Percentiles rank a stretch among this genome's conserved stretches.
phyloP scores from a whole-genome alignment of 78 protist species.

The Mastigamoeba balamuthi region DNA sequence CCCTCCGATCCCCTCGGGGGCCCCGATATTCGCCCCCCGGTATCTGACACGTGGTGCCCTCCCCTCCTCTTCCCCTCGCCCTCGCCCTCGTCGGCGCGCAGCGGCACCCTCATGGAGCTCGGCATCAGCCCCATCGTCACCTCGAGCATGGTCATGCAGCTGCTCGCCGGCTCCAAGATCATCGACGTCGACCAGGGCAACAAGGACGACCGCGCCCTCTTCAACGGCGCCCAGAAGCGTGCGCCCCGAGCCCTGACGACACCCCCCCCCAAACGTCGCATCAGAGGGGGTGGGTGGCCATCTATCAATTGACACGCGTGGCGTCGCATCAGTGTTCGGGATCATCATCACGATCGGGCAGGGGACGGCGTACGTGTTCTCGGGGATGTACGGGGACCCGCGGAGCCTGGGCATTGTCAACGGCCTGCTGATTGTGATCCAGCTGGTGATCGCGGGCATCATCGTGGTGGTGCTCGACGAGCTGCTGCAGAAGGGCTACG shows the following conservation, averaged over 20 bases:
- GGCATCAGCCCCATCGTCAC: slow-evolving; percentile 98
- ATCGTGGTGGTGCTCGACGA: slow-evolving; percentile 95
- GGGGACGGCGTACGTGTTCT: slow-evolving; percentile 89
- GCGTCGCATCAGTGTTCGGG: slow-evolving; percentile 67
- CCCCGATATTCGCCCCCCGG: too few species aligned
- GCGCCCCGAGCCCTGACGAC: not conserved
- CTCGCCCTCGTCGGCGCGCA: too few species aligned
- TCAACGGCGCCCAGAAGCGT: slow-evolving; percentile 94
- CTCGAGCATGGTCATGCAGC: slow-evolving; percentile 91
- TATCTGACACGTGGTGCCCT: too few species aligned
- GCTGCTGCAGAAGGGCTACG: slow-evolving; percentile 98
- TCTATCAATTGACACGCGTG: slow-evolving; percentile 2
- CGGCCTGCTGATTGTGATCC: slow-evolving; percentile 89
- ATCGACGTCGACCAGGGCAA: slow-evolving; percentile 89
- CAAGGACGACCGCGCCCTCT: slow-evolving; percentile 81
- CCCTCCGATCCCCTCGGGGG: too few species aligned
- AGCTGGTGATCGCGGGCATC: slow-evolving; percentile 94
- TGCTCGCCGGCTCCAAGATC: slow-evolving; percentile 93
- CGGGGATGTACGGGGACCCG: slow-evolving; percentile 93
- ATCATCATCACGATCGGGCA: slow-evolving; percentile 90
- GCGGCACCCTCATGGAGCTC: slow-evolving; percentile 99
- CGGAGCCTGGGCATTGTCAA: slow-evolving; percentile 78
- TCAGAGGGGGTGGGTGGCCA: not conserved
- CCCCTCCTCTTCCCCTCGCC: too few species aligned
- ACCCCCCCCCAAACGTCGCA: not conserved